Base-by-base conservation (phyloP, 2,329 filamentous ascomycete genomes). In the Aspergillus ochraceoroseus region DNA sequence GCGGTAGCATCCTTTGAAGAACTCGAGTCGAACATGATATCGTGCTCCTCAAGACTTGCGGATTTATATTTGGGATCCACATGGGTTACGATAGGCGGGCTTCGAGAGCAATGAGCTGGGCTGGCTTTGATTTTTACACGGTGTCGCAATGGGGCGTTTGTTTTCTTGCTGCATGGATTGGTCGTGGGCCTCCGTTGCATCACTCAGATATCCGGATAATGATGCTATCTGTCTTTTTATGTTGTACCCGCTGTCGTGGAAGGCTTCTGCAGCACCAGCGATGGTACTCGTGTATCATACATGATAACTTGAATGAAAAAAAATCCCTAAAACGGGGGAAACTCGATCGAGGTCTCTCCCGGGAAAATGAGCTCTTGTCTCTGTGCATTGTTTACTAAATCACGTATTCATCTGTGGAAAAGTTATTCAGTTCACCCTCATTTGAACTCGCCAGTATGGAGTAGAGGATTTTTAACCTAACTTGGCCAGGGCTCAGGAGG, bases 1-100 rank as follows among this genome's bases (percentile, higher is more conserved):
- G 49, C 43, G 53, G 48, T 51, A 44, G 43, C 47, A 47, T 53
- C 38, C 40, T 40, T 43, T 43, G 34, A 57, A 54, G 53, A 51
- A n/a, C 50, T 57, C 19, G 35, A 49, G 48, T 52, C 48, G 50
- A 44, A 34, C 46, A 46, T 49, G 51, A 43, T 50, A 43, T 41
- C 39, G 42, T 44, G 48, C 47, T 49, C 49, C 52, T 49, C 52
- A 47, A 38, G 47, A 46, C 41, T 40, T 40, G 29, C 46, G 38
- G 47, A 53, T 50, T n/a, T 41, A 36, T 43, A 22, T 46, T 47
- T 49, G 37, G 39, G 35, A 37, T 49, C 37, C 20, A 34, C 45
- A 46, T 48, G 47, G 26, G 39, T 45, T 17, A 35, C 32, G 29
- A 39, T 39, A 31, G 49, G 47, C 40, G 41, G 47, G 38, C 31